A percentile compares a stretch with the other conserved stretches of the same genome.
These are phyloP conservation scores for Cordyceps tenuipes DNA, from an alignment of 2,329 filamentous ascomycete species.

Conservation along the genomic window DNA sequence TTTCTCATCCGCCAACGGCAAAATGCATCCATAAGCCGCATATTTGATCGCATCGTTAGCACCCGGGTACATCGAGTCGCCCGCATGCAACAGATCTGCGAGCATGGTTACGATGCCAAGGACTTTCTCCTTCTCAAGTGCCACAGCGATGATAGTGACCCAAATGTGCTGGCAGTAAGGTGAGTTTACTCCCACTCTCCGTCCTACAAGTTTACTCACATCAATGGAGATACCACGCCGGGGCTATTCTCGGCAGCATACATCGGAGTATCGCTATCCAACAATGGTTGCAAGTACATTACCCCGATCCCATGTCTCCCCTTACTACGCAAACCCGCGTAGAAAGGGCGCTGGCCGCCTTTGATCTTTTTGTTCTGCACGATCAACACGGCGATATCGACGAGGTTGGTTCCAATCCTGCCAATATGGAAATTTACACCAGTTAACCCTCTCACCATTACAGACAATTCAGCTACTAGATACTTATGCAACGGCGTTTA, in stretches of 20 bases:
- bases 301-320: constrained; percentile 24
- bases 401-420: constrained; percentile 43
- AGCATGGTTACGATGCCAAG: constrained; percentile 78
- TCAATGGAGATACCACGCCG: constrained; percentile 59
- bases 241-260: constrained; percentile 66
- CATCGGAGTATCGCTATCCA: constrained; percentile 72
- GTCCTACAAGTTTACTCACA: constrained; percentile 22
- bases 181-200: constrained; percentile 19
- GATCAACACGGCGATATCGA: constrained; percentile 65
- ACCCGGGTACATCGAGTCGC: constrained; percentile 61
- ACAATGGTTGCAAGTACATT: constrained; percentile 49
- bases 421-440: constrained; percentile 10
- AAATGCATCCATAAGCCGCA: constrained; percentile 41
- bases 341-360: constrained; percentile 69
- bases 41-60: constrained; percentile 62
- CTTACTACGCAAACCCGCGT: constrained; percentile 40
- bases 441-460: not conserved
- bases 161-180: constrained; percentile 72
- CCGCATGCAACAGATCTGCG: constrained; percentile 62
- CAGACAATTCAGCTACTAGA: constrained; percentile 60
- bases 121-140: constrained; percentile 68
- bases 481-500: constrained; percentile 49
- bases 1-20: constrained; percentile 49
- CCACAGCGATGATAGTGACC: constrained; percentile 45
- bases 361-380: constrained; percentile 81